These are phyloP conservation scores for Cryphonectria naterciae DNA, from an alignment of 2,329 filamentous ascomycete species.

Conservation along the genomic window DNA sequence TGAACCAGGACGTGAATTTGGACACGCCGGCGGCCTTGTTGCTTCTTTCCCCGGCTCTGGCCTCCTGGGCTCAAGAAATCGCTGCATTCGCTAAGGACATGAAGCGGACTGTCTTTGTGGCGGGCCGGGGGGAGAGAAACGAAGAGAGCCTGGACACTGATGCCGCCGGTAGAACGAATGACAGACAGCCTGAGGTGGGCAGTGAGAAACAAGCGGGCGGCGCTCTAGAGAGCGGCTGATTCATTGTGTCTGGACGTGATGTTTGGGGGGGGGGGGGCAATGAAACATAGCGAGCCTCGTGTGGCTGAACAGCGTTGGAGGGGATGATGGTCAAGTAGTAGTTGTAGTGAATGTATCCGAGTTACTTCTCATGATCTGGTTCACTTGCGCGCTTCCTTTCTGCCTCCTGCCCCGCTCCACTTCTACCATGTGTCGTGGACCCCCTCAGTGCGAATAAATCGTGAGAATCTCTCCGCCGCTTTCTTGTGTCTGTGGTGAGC, in stretches of 20 bases:
- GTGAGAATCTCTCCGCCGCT: too few species aligned
- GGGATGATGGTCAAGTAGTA: background rate
- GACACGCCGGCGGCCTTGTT: background rate
- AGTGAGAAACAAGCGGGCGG: background rate
- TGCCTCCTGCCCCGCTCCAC: background rate
- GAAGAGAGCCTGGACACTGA: background rate
- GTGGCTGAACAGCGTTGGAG: background rate
- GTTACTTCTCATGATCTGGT: background rate
- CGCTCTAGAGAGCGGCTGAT: background rate
- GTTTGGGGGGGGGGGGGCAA: too few species aligned
- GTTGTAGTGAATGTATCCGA: background rate
- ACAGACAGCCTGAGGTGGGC: background rate
- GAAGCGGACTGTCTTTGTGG: background rate
- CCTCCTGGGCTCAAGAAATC: background rate
- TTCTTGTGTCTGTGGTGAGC: too few species aligned
- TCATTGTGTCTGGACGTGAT: too few species aligned
- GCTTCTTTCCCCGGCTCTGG: background rate
- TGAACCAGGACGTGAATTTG: background rate
- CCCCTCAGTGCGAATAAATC: too few species aligned
- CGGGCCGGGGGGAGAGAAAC: background rate
- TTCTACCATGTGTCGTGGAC: background rate
- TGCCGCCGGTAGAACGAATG: background rate
- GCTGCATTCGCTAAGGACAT: background rate
- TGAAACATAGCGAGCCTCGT: background rate
- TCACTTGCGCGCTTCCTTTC: background rate